Percentiles rank a stretch among this genome's conserved stretches.
phyloP scores from a whole-genome alignment of 2,329 filamentous ascomycete species.

The Bretziella fagacearum region DNA sequence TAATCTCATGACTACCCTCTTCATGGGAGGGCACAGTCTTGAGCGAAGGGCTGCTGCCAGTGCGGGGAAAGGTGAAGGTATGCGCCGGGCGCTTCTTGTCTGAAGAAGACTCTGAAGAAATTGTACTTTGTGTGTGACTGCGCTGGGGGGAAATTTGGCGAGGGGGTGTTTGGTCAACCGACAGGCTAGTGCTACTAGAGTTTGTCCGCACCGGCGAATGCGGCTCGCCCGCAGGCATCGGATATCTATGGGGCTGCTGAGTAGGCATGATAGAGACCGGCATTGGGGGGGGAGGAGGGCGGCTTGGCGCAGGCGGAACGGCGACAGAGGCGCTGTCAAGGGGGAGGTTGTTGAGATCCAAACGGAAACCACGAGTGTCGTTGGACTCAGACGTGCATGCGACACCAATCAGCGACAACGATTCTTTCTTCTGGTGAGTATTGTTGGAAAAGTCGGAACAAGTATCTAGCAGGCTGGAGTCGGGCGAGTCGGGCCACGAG shows the following conservation, averaged over 20 bases:
- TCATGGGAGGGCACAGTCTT: conserved; percentile 1
- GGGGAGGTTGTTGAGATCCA: neutral
- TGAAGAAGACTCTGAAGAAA: conserved; percentile 7
- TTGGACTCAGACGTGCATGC: conserved; percentile 8
- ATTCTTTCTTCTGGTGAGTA: neutral
- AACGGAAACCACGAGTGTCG: neutral
- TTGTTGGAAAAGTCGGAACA: neutral
- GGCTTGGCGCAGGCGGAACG: conserved; percentile 3
- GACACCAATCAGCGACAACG: conserved; percentile 2
- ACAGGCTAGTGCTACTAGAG: conserved; percentile 8
- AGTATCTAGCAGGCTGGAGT: conserved; percentile 8
- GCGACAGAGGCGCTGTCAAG: neutral
- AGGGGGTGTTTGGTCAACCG: conserved; percentile 8
- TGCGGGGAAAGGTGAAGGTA: conserved; percentile 1
- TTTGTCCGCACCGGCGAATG: conserved; percentile 7
- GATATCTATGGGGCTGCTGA: conserved; percentile 4
- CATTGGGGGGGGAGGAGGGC: conserved; percentile 8
- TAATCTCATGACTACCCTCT: neutral
- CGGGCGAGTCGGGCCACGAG: conserved; percentile 9
- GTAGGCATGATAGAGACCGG: conserved; percentile 3
- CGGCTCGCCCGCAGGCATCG: neutral
- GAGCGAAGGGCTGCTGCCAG: conserved; percentile 3
- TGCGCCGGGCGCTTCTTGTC: conserved; percentile 6
- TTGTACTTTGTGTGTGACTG: conserved; percentile 12
- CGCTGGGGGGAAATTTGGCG: conserved; percentile 7